These are phyloP conservation scores for Apodospora peruviana DNA, from an alignment of 495 filamentous ascomycete species.

Conservation along the genomic window DNA sequence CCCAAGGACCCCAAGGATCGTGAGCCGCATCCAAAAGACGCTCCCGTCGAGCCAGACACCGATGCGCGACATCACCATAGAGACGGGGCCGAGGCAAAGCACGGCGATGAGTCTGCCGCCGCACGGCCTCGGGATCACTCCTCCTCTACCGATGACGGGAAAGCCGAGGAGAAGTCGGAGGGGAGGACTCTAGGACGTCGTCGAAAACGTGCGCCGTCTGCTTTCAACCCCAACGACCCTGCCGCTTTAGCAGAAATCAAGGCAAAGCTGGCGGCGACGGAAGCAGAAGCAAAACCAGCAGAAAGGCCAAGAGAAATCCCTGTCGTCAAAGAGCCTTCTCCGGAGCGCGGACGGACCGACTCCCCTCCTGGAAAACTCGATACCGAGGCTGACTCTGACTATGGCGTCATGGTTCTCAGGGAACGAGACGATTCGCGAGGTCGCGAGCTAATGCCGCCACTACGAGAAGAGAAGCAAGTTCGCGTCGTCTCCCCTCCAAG, in stretches of 20 bases:
- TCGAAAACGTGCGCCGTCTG: constrained; percentile 25
- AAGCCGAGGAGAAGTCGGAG: constrained; percentile 2
- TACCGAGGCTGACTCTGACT: constrained; percentile 17
- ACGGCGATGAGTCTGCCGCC: constrained; percentile 6
- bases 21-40: constrained; percentile 13
- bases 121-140: constrained; percentile 15
- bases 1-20: constrained; percentile 28
- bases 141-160: constrained; percentile 18
- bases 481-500: constrained; percentile 53
- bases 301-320: constrained; percentile 12
- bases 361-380: constrained; percentile 16
- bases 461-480: constrained; percentile 36
- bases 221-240: constrained; percentile 49
- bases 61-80: constrained; percentile 14
- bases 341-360: constrained; percentile 17
- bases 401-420: constrained; percentile 14
- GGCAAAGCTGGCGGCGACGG: constrained; percentile 35
- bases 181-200: constrained; percentile 17
- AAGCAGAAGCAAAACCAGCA: constrained; percentile 23
- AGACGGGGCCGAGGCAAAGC: constrained; percentile 20
- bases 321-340: constrained; percentile 21
- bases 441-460: constrained; percentile 25
- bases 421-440: constrained; percentile 38
- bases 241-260: constrained; percentile 41
- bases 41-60: constrained; percentile 12